Conservation (phyloP, 2,329 filamentous ascomycete genomes). For the Chaetoscypha palmicola region DNA sequence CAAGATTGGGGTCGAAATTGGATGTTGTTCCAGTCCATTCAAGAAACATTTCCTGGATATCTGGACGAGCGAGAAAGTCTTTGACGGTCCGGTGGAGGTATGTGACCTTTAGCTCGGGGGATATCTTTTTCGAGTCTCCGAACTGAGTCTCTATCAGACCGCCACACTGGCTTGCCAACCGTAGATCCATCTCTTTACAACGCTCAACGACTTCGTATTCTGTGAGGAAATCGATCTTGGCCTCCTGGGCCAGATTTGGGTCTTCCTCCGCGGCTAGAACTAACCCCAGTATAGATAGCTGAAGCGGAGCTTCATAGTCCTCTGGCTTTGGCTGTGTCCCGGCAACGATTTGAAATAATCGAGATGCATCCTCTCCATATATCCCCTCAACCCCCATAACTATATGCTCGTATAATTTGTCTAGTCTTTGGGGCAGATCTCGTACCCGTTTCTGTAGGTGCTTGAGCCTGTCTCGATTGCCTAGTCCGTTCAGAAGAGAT, state of each 20-base stretch:
- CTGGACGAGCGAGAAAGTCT: neutral
- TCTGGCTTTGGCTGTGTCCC: neutral
- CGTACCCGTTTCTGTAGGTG: conserved; percentile 10
- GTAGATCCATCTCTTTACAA: neutral
- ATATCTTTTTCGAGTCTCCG: neutral
- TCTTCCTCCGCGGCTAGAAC: neutral
- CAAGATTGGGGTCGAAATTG: too few relatives aligned
- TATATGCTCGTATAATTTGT: conserved; percentile 9
- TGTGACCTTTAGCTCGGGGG: neutral
- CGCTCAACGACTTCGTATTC: neutral
- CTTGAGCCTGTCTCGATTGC: conserved; percentile 7
- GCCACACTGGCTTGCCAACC: neutral
- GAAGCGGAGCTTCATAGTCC: neutral
- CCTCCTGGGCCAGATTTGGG: neutral
- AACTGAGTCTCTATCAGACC: neutral
- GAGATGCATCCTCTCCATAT: neutral
- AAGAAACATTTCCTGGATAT: neutral
- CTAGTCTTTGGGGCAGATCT: conserved; percentile 7
- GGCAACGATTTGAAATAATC: neutral
- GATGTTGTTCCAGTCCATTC: too few relatives aligned
- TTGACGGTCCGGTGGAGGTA: conserved; percentile 2
- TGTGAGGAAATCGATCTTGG: neutral
- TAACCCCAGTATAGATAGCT: neutral
- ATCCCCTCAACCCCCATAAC: neutral
- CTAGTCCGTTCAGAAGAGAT: conserved; percentile 9